phyloP scores from a whole-genome alignment of 768 basidiomycete species.

The Jaapia argillacea region DNA sequence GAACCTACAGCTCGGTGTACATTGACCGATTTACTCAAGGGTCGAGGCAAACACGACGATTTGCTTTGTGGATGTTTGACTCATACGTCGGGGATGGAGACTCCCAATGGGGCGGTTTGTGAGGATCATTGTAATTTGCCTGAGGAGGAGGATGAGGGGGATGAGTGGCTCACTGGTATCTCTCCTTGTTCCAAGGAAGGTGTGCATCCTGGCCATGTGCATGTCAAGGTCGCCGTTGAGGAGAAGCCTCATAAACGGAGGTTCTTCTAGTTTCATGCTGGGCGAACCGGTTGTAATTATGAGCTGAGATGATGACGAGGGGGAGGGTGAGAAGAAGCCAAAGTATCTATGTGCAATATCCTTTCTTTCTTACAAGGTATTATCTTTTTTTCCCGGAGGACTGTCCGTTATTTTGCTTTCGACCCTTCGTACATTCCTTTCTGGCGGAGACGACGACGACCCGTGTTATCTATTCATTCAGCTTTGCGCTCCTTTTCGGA shows the following conservation, averaged over 20 bases:
- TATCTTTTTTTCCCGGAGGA: no score
- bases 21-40: slow-evolving; percentile 82
- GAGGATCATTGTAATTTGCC: slow-evolving; percentile 55
- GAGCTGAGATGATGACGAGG: no score
- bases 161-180: slow-evolving; percentile 80
- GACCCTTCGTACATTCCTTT: no score
- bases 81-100: slow-evolving; percentile 30
- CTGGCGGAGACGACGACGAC: no score
- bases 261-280: slow-evolving; percentile 78
- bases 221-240: slow-evolving; percentile 65
- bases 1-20: slow-evolving; percentile 88
- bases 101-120: slow-evolving; percentile 31
- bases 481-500: no score
- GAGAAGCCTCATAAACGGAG: slow-evolving; percentile 66
- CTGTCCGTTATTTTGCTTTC: no score
- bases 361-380: no score
- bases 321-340: no score
- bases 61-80: slow-evolving; percentile 80
- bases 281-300: no score
- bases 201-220: slow-evolving; percentile 44
- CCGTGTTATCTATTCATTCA: no score
- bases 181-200: slow-evolving; percentile 48
- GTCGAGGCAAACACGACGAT: slow-evolving; percentile 62
- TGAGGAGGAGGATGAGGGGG: slow-evolving; percentile 72
- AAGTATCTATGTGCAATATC: no score